phyloP scores from a whole-genome alignment of 441 rosid genomes.

The Adansonia gregorii region DNA sequence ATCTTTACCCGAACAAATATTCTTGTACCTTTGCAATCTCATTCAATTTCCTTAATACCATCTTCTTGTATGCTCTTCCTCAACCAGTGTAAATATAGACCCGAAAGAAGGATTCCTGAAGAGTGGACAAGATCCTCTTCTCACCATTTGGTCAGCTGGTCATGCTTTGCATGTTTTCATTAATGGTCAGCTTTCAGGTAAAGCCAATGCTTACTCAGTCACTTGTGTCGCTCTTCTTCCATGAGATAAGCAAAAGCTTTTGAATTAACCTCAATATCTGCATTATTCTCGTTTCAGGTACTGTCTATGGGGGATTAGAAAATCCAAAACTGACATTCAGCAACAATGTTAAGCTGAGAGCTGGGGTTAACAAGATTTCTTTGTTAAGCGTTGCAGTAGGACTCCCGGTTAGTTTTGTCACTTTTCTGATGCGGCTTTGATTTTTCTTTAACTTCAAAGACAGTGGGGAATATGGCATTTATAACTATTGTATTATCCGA shows the following conservation, averaged over 20 bases:
- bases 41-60: neutral
- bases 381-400: constrained; percentile 61
- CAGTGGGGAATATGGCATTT: constrained; percentile 7
- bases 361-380: constrained; percentile 62
- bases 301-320: constrained; percentile 46
- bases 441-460: neutral
- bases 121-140: constrained; percentile 54
- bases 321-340: constrained; percentile 50
- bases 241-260: neutral
- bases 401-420: constrained; percentile 55
- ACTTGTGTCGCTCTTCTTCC: neutral
- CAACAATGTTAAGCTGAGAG: constrained; percentile 51
- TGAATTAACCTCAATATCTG: neutral
- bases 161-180: constrained; percentile 64
- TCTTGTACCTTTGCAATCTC: neutral
- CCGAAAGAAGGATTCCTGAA: constrained; percentile 53
- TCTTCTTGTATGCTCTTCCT: neutral
- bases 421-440: neutral
- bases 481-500: neutral
- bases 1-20: neutral
- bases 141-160: constrained; percentile 65
- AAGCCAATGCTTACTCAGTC: neutral
- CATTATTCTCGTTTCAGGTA: constrained; percentile 43
- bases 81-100: constrained; percentile 50
- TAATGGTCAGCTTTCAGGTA: constrained; percentile 60